phyloP scores from a whole-genome alignment of 2,329 filamentous ascomycete species.

The Phyllosticta citrichinensis region DNA sequence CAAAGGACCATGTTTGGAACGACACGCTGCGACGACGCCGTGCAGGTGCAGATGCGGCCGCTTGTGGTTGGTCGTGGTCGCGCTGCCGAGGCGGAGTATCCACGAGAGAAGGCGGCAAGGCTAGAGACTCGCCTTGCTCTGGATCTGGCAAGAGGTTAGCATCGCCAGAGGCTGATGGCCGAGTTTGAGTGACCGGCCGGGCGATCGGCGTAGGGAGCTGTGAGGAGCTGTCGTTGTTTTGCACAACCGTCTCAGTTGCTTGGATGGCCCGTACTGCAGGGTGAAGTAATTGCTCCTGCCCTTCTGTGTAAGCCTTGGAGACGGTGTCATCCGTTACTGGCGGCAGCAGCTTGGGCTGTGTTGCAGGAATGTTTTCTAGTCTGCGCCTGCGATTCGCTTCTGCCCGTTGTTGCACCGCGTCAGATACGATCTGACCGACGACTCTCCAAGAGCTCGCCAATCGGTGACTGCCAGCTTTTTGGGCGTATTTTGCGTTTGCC shows the following conservation, averaged over 20 bases:
- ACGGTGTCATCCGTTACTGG: background rate
- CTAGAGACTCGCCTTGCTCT: constrained; percentile 27
- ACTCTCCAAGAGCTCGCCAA: constrained; percentile 52
- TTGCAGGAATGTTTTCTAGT: constrained; percentile 15
- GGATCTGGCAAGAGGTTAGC: constrained; percentile 22
- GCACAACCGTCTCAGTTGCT: constrained; percentile 22
- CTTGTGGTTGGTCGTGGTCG: constrained; percentile 9
- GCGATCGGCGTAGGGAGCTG: constrained; percentile 48
- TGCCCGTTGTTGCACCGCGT: constrained; percentile 11
- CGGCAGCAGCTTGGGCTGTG: constrained; percentile 3
- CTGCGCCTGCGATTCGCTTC: constrained; percentile 18
- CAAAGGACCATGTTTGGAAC: constrained; percentile 13
- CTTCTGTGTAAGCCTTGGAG: constrained; percentile 3
- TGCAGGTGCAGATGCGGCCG: constrained; percentile 1
- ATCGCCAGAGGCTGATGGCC: constrained; percentile 7
- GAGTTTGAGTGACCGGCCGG: constrained; percentile 26
- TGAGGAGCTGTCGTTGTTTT: constrained; percentile 39
- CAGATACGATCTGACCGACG: constrained; percentile 33
- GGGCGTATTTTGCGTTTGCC: constrained; percentile 44
- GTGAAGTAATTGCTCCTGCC: constrained; percentile 15
- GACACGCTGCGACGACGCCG: constrained; percentile 1
- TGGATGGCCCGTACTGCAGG: constrained; percentile 25
- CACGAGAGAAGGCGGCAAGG: constrained; percentile 22
- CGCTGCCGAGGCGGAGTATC: constrained; percentile 18
- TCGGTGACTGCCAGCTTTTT: constrained; percentile 39